Evolutionary conservation across 768 basidiomycete species (phyloP).

Genomic region (Kwoniella botswanensis): DNA sequence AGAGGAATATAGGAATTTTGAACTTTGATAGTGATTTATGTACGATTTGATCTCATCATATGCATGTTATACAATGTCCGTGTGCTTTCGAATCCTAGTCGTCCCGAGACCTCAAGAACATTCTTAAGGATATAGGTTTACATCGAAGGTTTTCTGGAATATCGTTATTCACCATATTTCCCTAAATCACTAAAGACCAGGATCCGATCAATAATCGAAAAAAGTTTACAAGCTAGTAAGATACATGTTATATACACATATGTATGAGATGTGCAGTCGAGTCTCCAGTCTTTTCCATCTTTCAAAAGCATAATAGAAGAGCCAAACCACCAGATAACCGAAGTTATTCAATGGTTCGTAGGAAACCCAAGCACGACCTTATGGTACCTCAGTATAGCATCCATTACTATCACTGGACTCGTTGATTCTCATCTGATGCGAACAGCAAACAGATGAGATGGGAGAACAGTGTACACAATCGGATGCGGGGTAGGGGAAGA

Average conservation of each 20-base stretch:
- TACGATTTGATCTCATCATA: background rate
- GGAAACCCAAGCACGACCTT: constrained; percentile 30
- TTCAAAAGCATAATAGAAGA: background rate
- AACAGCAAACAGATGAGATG: background rate
- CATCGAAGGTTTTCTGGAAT: background rate
- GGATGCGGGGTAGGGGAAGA: constrained; percentile 8
- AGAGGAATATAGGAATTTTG: background rate
- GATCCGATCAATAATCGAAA: background rate
- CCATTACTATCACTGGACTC: constrained; percentile 50
- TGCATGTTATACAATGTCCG: constrained; percentile 8
- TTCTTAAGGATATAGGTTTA: background rate
- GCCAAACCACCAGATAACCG: constrained; percentile 2
- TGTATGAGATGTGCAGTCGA: constrained; percentile 7
- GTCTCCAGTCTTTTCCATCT: constrained; percentile 1
- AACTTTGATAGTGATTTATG: background rate
- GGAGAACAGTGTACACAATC: constrained; percentile 48
- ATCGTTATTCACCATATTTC: background rate
- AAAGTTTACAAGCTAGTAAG: background rate
- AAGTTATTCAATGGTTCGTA: background rate
- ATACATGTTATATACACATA: background rate
- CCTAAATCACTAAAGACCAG: background rate
- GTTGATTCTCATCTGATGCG: constrained; percentile 9
- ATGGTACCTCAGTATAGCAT: constrained; percentile 48
- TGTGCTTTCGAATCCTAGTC: background rate
- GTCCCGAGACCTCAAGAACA: background rate